phyloP scores from a whole-genome alignment of 140 eudicot species.

The Bidens hawaiensis region DNA sequence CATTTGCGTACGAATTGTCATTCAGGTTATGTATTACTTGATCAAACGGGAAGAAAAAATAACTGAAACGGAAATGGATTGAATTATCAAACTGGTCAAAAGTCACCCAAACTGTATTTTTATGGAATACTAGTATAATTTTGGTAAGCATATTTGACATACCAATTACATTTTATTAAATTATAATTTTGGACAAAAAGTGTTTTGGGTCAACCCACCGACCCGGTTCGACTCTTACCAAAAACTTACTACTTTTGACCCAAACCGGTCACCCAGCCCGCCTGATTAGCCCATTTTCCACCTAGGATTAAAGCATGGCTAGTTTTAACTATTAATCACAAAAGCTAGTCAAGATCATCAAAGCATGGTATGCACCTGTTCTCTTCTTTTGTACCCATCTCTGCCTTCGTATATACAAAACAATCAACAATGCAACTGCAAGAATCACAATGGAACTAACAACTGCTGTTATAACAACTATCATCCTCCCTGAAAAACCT shows the following conservation, averaged over 20 bases:
- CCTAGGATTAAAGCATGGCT: conserved; percentile 7
- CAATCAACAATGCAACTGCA: conserved; percentile 41
- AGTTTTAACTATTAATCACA: neutral
- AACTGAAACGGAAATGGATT: neutral
- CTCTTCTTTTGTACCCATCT: conserved; percentile 55
- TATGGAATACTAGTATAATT: neutral
- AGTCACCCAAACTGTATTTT: neutral
- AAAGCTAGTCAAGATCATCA: conserved; percentile 7
- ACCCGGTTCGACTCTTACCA: neutral
- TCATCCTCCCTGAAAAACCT: conserved; percentile 43
- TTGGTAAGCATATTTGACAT: neutral
- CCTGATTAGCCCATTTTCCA: neutral
- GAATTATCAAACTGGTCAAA: neutral
- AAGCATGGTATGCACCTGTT: conserved; percentile 37
- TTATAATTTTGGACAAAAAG: neutral
- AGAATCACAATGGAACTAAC: conserved; percentile 55
- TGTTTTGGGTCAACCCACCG: neutral
- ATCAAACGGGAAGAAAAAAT: neutral
- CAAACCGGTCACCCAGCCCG: neutral
- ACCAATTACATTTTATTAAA: neutral
- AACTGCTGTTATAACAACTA: conserved; percentile 39
- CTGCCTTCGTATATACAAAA: conserved; percentile 44
- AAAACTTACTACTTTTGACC: conserved; percentile 1
- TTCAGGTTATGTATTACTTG: neutral
- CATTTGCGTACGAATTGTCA: neutral